phyloP scores from a whole-genome alignment of 2,329 filamentous ascomycete genomes.

The Trichoderma atrobrunneum region DNA sequence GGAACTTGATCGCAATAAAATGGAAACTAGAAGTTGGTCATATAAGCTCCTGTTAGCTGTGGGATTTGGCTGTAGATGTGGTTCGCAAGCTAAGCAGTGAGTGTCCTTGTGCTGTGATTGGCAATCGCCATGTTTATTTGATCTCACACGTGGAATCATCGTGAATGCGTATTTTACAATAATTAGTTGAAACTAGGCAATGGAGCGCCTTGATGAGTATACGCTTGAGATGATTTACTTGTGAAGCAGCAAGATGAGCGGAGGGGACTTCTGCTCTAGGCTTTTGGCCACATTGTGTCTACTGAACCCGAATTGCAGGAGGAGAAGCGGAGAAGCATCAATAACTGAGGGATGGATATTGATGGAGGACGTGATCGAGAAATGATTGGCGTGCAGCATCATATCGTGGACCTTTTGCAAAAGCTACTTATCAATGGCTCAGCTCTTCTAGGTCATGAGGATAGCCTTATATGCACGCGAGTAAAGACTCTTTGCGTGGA shows the following conservation, averaged over 20 bases:
- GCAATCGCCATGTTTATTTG: too few species aligned
- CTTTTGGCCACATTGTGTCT: background rate
- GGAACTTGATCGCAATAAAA: background rate
- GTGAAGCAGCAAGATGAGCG: background rate
- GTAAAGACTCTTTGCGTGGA: background rate
- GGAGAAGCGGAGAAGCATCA: background rate
- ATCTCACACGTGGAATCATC: too few species aligned
- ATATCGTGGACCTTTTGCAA: background rate
- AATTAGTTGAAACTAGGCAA: background rate
- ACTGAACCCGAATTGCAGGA: background rate
- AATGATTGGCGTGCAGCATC: background rate
- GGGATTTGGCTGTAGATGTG: background rate
- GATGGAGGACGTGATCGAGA: background rate
- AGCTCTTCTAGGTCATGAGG: background rate
- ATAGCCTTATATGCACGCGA: background rate
- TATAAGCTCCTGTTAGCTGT: background rate
- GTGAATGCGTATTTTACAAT: too few species aligned
- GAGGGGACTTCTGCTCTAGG: background rate
- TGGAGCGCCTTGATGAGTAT: background rate
- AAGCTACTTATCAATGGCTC: background rate
- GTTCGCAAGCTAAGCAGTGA: background rate
- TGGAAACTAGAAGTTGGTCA: background rate
- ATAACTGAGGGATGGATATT: background rate
- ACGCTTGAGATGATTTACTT: background rate
- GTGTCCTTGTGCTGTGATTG: too few species aligned